phyloP scores from a whole-genome alignment of 345 rosid species.

The Melaleuca quinquenervia region DNA sequence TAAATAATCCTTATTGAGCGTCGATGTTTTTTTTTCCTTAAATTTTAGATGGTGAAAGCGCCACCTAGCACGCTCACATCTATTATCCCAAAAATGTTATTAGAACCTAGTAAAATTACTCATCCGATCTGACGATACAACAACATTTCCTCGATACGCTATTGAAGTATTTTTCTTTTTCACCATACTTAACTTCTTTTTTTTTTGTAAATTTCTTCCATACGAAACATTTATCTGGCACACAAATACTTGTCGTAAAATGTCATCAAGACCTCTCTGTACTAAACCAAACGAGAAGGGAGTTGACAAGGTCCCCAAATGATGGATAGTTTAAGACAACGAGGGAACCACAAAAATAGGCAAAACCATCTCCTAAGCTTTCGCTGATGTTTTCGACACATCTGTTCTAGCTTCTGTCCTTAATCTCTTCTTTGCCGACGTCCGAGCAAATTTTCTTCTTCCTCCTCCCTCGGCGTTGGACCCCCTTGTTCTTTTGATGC shows the following conservation, averaged over 20 bases:
- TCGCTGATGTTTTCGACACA: neutral
- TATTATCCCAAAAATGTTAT: neutral
- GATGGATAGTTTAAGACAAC: neutral
- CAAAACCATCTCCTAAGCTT: neutral
- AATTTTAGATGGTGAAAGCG: neutral
- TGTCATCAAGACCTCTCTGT: neutral
- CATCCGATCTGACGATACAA: neutral
- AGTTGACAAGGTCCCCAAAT: neutral
- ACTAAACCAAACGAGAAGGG: neutral
- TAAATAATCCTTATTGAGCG: neutral
- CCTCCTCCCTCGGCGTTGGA: neutral
- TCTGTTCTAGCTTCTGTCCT: neutral
- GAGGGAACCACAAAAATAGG: neutral
- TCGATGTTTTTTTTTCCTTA: fast-evolving
- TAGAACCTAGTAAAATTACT: neutral
- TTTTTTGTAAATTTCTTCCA: neutral
- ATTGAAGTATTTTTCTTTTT: neutral
- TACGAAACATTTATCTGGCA: neutral
- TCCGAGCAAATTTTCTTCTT: neutral
- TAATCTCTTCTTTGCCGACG: neutral
- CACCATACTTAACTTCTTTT: neutral
- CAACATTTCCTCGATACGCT: neutral
- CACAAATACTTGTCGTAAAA: neutral
- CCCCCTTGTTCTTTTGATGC: neutral
- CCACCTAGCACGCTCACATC: neutral